Evolutionary conservation across 257 asterid species (phyloP), one percentile per base, ranked within the genome.

Genomic region (Leonotis leonurus): DNA sequence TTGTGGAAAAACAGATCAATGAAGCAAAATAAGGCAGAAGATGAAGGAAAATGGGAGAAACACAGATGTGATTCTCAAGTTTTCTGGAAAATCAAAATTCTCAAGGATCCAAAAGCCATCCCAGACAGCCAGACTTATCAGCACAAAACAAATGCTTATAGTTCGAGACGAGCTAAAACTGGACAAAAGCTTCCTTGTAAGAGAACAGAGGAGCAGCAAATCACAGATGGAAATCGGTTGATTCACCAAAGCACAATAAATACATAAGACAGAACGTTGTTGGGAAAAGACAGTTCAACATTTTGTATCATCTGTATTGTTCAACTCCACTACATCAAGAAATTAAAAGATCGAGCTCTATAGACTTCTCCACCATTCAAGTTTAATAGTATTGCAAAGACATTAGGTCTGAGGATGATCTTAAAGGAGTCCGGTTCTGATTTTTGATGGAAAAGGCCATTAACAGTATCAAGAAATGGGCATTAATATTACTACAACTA

Each of bases 71-170:
- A 35, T n/a, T 29, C 64, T 41, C 41, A 35, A 9, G n/a, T n/a
- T n/a, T n/a, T n/a, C n/a, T n/a, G n/a, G 10, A 39, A 56, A 48
- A 13, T 21, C 30, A 16, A 55, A 11, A n/a, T n/a, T n/a, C 36
- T 27, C 56, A 70, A 69, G 35, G 33, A 21, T 8, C 16, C 54
- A 54, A 64, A 50, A 17, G 22, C 60, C 36, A 26, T 22, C 45
- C 20, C n/a, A n/a, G n/a, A 25, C 14, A 22, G n/a, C n/a, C n/a
- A n/a, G n/a, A 40, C 32, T 6, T 10, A 25, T 51, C 69, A 50
- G 27, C 36, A 62, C 17, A 12, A 14, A 8, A 6, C 20, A 40
- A 39, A 39, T 18, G 48, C 56, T 29, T 26, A 8, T 11, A 10
- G 9, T 60, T 13, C 20, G 4, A 7, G 13, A 49, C 29, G 35